Evolutionary conservation across 1,284 basidiomycete species (phyloP).

Genomic region (Ustanciosporium gigantosporum): DNA sequence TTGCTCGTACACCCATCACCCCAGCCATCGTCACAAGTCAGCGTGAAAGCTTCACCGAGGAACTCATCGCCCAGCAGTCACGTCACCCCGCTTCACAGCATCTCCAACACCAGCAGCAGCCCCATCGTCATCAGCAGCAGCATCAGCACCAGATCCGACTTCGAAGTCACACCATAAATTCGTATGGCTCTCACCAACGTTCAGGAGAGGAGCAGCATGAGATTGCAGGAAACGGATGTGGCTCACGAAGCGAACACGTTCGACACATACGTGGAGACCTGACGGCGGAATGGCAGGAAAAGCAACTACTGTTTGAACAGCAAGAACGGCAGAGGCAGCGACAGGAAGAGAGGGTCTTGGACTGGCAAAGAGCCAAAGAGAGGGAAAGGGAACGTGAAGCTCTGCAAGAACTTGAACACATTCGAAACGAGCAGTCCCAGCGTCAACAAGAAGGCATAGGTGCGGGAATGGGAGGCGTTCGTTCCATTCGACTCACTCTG

Average conservation of each 20-base stretch:
- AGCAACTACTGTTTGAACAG: constrained; percentile 1
- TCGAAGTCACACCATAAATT: constrained; percentile 2
- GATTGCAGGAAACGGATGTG: no score
- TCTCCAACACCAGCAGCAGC: background rate
- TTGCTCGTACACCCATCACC: background rate
- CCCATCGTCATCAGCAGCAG: background rate
- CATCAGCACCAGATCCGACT: background rate
- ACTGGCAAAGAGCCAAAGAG: no score
- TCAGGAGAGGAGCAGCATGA: background rate
- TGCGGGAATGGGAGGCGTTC: no score
- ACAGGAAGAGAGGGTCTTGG: no score
- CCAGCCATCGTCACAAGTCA: constrained; percentile 16
- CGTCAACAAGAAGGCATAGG: no score
- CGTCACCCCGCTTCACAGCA: background rate
- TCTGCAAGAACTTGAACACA: no score
- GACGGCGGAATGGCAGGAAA: constrained; percentile 8
- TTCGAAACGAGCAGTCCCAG: no score
- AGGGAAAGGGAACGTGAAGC: no score
- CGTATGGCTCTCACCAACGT: no score
- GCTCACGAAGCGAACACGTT: background rate
- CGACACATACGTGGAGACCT: constrained; percentile 2
- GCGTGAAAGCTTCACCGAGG: constrained; percentile 10
- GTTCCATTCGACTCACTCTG: no score
- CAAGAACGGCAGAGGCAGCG: background rate
- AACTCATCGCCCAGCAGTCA: no score